Conservation (phyloP, 2,329 filamentous ascomycete genomes). For the Aureobasidium sp. region DNA sequence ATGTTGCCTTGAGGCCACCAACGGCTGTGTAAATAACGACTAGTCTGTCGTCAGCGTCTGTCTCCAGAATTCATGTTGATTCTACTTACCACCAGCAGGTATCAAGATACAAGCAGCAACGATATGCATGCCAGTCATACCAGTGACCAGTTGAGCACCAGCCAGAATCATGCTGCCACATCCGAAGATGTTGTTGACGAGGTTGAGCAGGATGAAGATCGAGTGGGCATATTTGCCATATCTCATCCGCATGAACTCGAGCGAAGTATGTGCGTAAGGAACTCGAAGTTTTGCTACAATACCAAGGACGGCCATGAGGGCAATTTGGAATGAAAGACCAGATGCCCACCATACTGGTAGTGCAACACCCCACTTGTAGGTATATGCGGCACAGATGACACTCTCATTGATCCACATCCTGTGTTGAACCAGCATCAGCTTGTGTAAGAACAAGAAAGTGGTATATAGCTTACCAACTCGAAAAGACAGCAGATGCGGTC, state of each 20-base stretch:
- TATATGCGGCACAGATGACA: constrained; percentile 29
- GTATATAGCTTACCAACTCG: constrained; percentile 18
- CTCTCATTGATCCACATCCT: constrained; percentile 38
- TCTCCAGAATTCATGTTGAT: not conserved
- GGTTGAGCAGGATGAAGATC: constrained; percentile 22
- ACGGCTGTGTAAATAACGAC: constrained; percentile 41
- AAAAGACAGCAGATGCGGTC: constrained; percentile 25
- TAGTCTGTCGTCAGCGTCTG: constrained; percentile 14
- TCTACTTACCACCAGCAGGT: constrained; percentile 34
- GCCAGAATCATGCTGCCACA: constrained; percentile 23
- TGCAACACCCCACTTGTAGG: constrained; percentile 23
- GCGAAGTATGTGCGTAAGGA: constrained; percentile 42
- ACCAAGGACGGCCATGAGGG: constrained; percentile 41
- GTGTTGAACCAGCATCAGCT: not conserved
- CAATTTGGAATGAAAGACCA: constrained; percentile 40
- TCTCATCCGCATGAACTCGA: constrained; percentile 40
- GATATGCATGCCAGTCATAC: constrained; percentile 39
- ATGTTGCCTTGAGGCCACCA: constrained; percentile 42
- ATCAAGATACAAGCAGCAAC: constrained; percentile 39
- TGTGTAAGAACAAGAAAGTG: not conserved
- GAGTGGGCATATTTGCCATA: constrained; percentile 20
- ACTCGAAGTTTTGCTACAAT: constrained; percentile 42
- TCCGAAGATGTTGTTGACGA: constrained; percentile 32
- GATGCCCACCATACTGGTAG: constrained; percentile 26
- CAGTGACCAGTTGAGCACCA: constrained; percentile 20